Percentiles rank a stretch among this genome's conserved stretches.
These are phyloP conservation scores for Aspergillus fructus DNA, from an alignment of 2,329 filamentous ascomycete genomes.

Conservation along the genomic window DNA sequence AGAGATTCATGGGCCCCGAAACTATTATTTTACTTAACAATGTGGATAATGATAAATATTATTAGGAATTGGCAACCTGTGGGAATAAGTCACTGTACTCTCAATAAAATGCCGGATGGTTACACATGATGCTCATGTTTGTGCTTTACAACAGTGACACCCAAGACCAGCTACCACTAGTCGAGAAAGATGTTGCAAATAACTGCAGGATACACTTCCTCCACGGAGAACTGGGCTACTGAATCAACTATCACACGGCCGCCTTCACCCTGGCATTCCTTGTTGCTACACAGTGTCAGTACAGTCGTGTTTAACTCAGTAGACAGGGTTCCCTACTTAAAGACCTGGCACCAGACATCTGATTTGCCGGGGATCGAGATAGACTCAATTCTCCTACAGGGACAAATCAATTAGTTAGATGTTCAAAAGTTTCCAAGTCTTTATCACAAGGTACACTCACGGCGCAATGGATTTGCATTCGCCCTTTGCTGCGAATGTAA, in stretches of 20 bases:
- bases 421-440: neutral
- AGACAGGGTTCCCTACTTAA: neutral
- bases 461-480: neutral
- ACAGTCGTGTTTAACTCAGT: accelerated
- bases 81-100: no score
- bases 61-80: no score
- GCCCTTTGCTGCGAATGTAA: neutral
- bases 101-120: no score
- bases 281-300: neutral
- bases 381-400: neutral
- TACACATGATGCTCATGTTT: no score
- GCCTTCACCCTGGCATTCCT: neutral
- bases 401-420: neutral
- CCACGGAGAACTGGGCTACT: neutral
- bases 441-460: neutral
- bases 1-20: no score
- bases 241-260: neutral
- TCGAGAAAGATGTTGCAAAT: neutral
- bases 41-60: no score
- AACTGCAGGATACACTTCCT: neutral
- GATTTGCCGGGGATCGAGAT: neutral
- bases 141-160: no score
- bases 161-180: no score
- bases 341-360: neutral
- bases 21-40: no score